A percentile compares a stretch with the other conserved stretches of the same genome.
These are phyloP conservation scores for Dendrocalamus sinicus DNA, from an alignment of 176 grass and related monocot species.

Conservation along the genomic window DNA sequence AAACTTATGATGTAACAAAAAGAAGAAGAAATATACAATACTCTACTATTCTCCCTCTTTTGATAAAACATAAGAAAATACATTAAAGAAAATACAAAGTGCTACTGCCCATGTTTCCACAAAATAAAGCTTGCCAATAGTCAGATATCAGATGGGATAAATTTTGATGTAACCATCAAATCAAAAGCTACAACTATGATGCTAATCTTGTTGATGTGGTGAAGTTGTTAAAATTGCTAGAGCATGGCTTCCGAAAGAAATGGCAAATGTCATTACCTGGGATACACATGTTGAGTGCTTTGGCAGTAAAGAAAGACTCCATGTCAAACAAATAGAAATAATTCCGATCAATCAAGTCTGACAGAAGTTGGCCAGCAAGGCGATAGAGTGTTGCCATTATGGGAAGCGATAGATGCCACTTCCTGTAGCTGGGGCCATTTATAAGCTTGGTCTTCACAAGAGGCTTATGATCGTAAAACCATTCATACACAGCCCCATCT, in stretches of 20 bases:
- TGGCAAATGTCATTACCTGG: slow-evolving; percentile 62
- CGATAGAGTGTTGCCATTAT: slow-evolving; percentile 98
- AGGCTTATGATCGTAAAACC: slow-evolving; percentile 99
- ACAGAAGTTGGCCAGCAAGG: slow-evolving; percentile 88
- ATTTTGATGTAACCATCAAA: slow-evolving; percentile 26
- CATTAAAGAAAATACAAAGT: not conserved
- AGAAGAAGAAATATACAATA: not conserved
- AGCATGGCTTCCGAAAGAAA: not conserved
- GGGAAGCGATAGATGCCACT: slow-evolving; percentile 92
- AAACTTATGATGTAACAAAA: not conserved
- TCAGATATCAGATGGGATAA: not conserved
- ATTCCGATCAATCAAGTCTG: slow-evolving; percentile 88
- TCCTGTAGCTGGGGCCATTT: slow-evolving; percentile 96
- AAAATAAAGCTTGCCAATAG: not conserved
- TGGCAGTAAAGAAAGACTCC: slow-evolving; percentile 98
- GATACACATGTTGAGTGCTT: slow-evolving; percentile 98
- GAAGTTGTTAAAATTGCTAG: not conserved
- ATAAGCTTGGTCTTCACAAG: slow-evolving; percentile 95
- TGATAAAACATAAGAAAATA: not conserved
- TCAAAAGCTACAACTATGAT: not conserved
- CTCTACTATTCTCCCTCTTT: not conserved
- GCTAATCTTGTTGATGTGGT: not conserved
- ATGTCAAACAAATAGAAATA: slow-evolving; percentile 98
- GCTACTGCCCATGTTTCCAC: not conserved
- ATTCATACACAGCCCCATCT: slow-evolving; percentile 92